Base-by-base conservation (phyloP, 148 eudicot species). In the Chenopodium berlandieri region DNA sequence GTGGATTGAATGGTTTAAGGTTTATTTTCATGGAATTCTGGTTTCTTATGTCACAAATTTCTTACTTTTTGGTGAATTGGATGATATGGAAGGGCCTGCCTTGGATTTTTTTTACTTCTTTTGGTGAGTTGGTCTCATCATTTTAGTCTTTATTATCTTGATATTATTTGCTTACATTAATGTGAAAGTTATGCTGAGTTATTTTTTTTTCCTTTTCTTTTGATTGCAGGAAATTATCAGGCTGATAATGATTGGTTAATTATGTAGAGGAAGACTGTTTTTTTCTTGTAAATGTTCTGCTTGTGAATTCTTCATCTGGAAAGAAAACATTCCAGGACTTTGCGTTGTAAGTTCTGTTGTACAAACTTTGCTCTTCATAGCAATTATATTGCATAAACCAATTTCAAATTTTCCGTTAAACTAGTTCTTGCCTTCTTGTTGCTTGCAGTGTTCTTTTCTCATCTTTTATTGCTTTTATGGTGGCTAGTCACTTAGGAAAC, bases 1-100 rank as follows among this genome's bases (percentile, higher is more conserved):
- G 66, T 87, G 80, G 85, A 86, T 83, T 86, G 80, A 81, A 81
- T 4, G 52, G 44, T 40, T 40, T 5, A 40, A 40, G 44, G 8
- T 40, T 40, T 40, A 40, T 40, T 40, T 40, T 40, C 44, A 40
- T 40, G 44, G 44, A 40, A 40, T 40, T 40, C 44, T 40, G 44
- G 7, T 40, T 40, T 40, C 44, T 40, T 5, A 40, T 5, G 44
- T 40, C 44, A 40, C 12, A 7, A 30, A 44, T 67, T 65, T 34
- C 11, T 23, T 44, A n/a, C 23, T n/a, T 37, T 69, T 66, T 27
- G 72, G 4, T 47, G 34, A 23, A 66, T 13, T 71, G 44, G 44
- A 40, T 40, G 8, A 40, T 40, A 40, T 40, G 7, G 44, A 40
- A 40, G 44, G 44, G 44, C 7, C 44, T 40, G 44, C 44, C 44